A percentile compares a stretch with the other conserved stretches of the same genome.
Conservation (phyloP, 495 filamentous ascomycete species). For the Astrocystis sublimbata region DNA sequence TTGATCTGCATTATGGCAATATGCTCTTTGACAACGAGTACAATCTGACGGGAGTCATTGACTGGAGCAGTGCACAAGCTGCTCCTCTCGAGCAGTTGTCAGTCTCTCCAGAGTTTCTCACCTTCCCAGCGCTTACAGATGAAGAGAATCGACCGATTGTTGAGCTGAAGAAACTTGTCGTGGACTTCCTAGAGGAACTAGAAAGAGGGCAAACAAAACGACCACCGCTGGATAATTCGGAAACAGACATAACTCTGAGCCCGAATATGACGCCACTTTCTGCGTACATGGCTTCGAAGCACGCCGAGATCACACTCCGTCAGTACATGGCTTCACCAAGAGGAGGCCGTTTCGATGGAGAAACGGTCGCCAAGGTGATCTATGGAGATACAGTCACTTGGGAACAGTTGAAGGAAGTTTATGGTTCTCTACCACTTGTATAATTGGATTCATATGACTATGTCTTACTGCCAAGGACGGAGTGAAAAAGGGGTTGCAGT, state of each 20-base stretch:
- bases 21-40: not conserved
- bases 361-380: not conserved
- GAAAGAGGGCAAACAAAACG: not conserved
- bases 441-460: no score
- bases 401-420: not conserved
- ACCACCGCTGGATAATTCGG: no score
- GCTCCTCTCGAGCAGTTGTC: not conserved
- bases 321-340: not conserved
- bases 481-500: no score
- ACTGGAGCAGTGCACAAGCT: not conserved
- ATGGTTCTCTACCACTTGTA: no score
- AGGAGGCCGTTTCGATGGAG: not conserved
- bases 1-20: constrained; percentile 2
- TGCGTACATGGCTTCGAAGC: not conserved
- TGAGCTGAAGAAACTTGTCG: not conserved
- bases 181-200: not conserved
- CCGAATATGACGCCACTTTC: not conserved
- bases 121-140: not conserved
- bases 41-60: constrained; percentile 1
- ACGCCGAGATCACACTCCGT: not conserved
- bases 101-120: not conserved
- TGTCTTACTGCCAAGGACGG: no score
- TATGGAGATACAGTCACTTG: not conserved
- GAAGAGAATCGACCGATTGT: not conserved
- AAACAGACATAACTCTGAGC: not conserved